Base-by-base conservation (phyloP, 192 early-diverging fungal species). In the Coemansia sp. region DNA sequence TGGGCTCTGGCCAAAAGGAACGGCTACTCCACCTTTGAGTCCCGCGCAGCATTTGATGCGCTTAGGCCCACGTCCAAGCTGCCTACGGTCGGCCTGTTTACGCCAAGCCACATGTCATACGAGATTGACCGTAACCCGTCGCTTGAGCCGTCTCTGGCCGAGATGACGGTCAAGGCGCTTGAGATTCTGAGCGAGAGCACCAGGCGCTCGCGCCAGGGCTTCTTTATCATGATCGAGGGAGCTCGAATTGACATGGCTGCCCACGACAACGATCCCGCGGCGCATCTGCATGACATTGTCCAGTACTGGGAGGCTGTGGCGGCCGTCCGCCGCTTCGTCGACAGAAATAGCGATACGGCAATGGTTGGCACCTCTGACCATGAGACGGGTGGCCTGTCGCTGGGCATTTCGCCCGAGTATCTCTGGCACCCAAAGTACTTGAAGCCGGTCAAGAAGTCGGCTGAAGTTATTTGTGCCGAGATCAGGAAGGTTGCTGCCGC, bases 201-300 rank as follows among this genome's bases (percentile, higher is more conserved):
- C 26, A 65, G 17, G 48, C 27, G 15, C 27, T 33, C 48, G 48
- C 46, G 7, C 62, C 58, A 11, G 83, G 83, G 0, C 3, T 86
- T 86, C 63, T 83, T 86, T 19, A 8, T 86, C 9, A 83, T 86
- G 85, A 75, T 87, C 58, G 85, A 87, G 74, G 83, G 85, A 5
- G 82, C 82, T 29, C 74, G 85, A 1, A 87, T 87, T 40, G 85
- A 85, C 54, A 76, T 77, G 70, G 83, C 83, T 4, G 83, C 67
- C 3, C 85, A 86, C 42, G 81, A 78, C 26, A 87, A 87, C 60
- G 86, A 87, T 52, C 76, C 84, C 7, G 86, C 83, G 21, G 56
- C 83, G 24, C 86, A 87, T 67, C 46, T 87, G 10, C 84, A 62
- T 52, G 86, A 87, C 18, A 85, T 87, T 46, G 53, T 82, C 5